A percentile compares a stretch with the other conserved stretches of the same genome.
These are phyloP conservation scores for Neurospora sp. DNA, from an alignment of 495 filamentous ascomycete genomes.

Conservation along the genomic window DNA sequence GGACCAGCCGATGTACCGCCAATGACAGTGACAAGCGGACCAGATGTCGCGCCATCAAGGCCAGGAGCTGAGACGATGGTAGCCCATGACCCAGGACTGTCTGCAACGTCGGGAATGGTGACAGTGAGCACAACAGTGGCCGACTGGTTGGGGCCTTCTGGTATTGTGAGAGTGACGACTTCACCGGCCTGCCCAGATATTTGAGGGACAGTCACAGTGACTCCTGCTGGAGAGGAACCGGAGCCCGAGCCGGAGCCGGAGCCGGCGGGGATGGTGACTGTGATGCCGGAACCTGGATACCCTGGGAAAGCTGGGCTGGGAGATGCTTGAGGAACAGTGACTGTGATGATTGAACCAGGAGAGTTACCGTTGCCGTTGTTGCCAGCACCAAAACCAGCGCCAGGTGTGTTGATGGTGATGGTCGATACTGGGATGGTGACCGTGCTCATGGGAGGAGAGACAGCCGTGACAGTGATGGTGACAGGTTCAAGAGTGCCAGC, in stretches of 20 bases:
- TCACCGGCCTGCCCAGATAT: conserved; percentile 1
- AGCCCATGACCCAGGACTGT: conserved; percentile 6
- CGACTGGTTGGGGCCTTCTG: conserved; percentile 13
- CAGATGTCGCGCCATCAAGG: background rate
- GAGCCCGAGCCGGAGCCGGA: background rate
- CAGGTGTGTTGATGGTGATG: conserved; percentile 7
- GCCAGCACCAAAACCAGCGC: background rate
- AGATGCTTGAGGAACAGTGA: conserved; percentile 1
- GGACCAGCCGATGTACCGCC: background rate
- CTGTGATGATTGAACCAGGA: conserved; percentile 1
- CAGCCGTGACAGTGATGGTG: conserved; percentile 11
- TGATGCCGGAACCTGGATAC: background rate
- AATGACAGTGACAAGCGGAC: conserved; percentile 11
- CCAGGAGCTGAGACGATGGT: conserved; percentile 8
- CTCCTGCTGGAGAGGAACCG: background rate
- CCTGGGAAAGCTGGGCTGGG: background rate
- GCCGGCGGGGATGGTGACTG: conserved; percentile 5
- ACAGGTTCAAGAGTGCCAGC: conserved; percentile 1
- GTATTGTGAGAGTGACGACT: conserved; percentile 16
- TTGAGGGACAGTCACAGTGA: conserved; percentile 8
- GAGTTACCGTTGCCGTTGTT: background rate
- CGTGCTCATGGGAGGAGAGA: conserved; percentile 2
- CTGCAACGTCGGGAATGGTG: conserved; percentile 12
- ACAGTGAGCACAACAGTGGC: conserved; percentile 15
- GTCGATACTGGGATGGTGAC: conserved; percentile 16